These are phyloP conservation scores for Fusarium bulbicola DNA, from an alignment of 2,329 filamentous ascomycete genomes.

Conservation along the genomic window DNA sequence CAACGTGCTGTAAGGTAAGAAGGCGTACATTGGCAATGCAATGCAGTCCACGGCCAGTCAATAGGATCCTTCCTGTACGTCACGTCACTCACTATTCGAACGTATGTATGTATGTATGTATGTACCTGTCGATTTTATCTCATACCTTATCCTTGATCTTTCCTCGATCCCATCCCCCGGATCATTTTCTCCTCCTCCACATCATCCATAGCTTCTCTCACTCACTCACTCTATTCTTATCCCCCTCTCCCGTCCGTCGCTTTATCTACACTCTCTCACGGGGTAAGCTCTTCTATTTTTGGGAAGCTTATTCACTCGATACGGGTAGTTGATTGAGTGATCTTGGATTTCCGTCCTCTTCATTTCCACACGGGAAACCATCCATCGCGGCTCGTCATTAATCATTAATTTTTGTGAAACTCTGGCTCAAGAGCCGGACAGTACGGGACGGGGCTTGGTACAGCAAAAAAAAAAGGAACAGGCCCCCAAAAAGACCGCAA, in stretches of 20 bases:
- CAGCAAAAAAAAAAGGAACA: neutral
- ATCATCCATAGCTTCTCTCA: neutral
- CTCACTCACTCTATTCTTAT: neutral
- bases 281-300: conserved; percentile 9
- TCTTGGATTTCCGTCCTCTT: conserved; percentile 1
- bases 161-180: neutral
- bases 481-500: conserved; percentile 18
- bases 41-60: neutral
- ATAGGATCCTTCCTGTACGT: conserved; percentile 15
- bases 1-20: neutral
- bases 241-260: neutral
- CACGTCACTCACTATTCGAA: conserved; percentile 17
- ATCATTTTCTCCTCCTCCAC: conserved; percentile 23
- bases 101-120: too few species aligned
- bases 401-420: conserved; percentile 31
- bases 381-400: conserved; percentile 8
- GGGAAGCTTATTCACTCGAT: neutral
- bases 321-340: neutral
- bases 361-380: conserved; percentile 23
- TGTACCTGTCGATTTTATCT: conserved; percentile 14
- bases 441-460: neutral
- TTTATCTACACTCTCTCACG: conserved; percentile 5
- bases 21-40: neutral
- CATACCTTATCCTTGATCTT: conserved; percentile 5
- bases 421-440: conserved; percentile 3